A percentile compares a stretch with the other conserved stretches of the same genome.
Conservation (phyloP, 1,284 basidiomycete species). For the Tremellales sp. region DNA sequence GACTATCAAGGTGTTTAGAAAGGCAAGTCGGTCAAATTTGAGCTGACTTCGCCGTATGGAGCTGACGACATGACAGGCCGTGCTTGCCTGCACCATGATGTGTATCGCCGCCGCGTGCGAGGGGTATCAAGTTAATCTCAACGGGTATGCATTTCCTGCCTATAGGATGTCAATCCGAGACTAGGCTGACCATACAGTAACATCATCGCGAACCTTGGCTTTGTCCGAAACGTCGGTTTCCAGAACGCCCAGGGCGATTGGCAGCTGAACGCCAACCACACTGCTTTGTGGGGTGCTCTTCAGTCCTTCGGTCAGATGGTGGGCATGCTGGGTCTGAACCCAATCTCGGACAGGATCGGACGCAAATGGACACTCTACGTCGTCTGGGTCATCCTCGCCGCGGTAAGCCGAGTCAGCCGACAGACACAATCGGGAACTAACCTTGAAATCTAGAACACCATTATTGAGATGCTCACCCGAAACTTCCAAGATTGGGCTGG, state of each 20-base stretch:
- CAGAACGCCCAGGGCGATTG: constrained; percentile 1
- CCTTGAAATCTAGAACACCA: constrained; percentile 6
- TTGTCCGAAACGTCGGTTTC: constrained; percentile 9
- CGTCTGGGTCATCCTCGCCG: constrained; percentile 11
- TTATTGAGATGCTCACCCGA: constrained; percentile 8
- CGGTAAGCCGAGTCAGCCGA: constrained; percentile 7
- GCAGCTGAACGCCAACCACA: constrained; percentile 4
- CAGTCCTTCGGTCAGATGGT: constrained; percentile 14
- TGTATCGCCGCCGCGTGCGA: constrained; percentile 19
- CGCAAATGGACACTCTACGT: constrained; percentile 13
- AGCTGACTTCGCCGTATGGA: too few relatives aligned
- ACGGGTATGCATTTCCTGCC: neutral
- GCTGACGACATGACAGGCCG: too few relatives aligned
- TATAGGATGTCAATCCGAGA: neutral
- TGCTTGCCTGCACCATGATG: too few relatives aligned
- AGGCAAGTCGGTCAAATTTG: too few relatives aligned
- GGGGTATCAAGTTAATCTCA: constrained; percentile 14
- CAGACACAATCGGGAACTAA: too few relatives aligned
- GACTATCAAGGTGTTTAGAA: too few relatives aligned
- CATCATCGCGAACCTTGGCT: constrained; percentile 18
- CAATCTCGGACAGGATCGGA: constrained; percentile 11
- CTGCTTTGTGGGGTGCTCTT: constrained; percentile 13
- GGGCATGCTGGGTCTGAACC: constrained; percentile 12
- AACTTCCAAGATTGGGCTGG: constrained; percentile 16
- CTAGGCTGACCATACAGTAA: constrained; percentile 12